Percentiles rank a stretch among this genome's conserved stretches.
Conservation (phyloP, 1,139 yeast species). For the Yamadazyma diospyri region DNA sequence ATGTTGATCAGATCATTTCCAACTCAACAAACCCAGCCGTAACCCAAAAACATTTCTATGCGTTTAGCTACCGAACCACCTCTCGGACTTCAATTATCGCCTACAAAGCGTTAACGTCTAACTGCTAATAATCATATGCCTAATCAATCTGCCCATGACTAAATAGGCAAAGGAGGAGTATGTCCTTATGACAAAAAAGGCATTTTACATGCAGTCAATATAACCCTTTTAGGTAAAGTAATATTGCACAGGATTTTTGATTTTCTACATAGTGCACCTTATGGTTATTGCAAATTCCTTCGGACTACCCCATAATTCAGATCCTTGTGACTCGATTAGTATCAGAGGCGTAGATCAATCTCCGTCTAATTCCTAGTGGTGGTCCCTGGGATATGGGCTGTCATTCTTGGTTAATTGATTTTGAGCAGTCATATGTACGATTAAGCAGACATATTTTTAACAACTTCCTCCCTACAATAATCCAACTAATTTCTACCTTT, state of each 20-base stretch:
- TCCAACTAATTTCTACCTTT: no score
- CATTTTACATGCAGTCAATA: slow-evolving; percentile 16
- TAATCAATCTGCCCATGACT: slow-evolving; percentile 13
- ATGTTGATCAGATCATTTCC: background rate
- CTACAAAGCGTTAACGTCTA: background rate
- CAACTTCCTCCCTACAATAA: no score
- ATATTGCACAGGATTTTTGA: slow-evolving; percentile 6
- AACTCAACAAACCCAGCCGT: background rate
- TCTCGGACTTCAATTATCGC: slow-evolving; percentile 1
- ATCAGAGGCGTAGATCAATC: no score
- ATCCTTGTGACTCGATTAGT: no score
- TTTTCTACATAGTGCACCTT: background rate
- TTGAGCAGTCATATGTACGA: no score
- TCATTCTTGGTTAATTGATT: no score
- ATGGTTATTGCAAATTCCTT: slow-evolving; percentile 1
- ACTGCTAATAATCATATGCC: slow-evolving; percentile 4
- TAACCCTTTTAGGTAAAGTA: slow-evolving; percentile 20
- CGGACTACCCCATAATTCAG: slow-evolving; percentile 10
- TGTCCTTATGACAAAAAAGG: slow-evolving; percentile 17
- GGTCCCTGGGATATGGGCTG: no score
- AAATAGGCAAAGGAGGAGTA: slow-evolving; percentile 24
- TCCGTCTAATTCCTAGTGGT: no score
- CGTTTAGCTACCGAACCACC: no score
- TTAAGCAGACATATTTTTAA: no score
- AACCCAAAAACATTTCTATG: background rate